Conservation (phyloP, 768 basidiomycete genomes). For the Phanerochaete carnosa region DNA sequence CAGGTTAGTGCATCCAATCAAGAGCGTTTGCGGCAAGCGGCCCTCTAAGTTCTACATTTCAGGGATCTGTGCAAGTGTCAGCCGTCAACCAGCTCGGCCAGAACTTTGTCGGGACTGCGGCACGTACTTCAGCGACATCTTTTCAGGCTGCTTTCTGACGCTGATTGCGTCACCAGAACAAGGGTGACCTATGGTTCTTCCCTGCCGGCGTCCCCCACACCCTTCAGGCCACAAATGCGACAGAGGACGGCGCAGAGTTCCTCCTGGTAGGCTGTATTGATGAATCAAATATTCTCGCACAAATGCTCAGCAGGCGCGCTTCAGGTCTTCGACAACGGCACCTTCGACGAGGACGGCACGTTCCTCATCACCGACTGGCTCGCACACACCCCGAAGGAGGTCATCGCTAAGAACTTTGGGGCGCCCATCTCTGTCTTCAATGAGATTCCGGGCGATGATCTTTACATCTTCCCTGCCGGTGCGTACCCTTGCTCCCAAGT, state of each 20-base stretch:
- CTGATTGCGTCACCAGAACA: background rate
- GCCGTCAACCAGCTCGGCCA: constrained; percentile 45
- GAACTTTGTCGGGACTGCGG: constrained; percentile 49
- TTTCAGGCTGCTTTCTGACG: too few species aligned
- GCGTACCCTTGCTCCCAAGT: background rate
- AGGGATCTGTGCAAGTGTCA: constrained; percentile 16
- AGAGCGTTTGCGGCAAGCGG: background rate
- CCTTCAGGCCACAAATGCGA: constrained; percentile 20
- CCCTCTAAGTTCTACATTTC: background rate
- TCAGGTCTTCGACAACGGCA: constrained; percentile 33
- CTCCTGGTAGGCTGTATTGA: constrained; percentile 15
- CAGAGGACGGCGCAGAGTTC: constrained; percentile 26
- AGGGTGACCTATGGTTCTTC: constrained; percentile 16
- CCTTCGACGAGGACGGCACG: constrained; percentile 29
- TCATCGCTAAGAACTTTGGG: constrained; percentile 32
- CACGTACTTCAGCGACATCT: constrained; percentile 20
- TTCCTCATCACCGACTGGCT: constrained; percentile 32
- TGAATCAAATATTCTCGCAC: background rate
- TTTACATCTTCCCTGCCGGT: constrained; percentile 29
- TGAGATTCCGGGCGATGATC: constrained; percentile 22
- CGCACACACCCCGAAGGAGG: constrained; percentile 30
- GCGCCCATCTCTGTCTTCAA: constrained; percentile 23
- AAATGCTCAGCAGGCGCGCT: background rate
- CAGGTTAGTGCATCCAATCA: constrained; percentile 18
- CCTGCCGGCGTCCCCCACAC: constrained; percentile 14